These are phyloP conservation scores for Domatiomyces catenatus DNA, from an alignment of 2,329 filamentous ascomycete genomes.

Conservation along the genomic window DNA sequence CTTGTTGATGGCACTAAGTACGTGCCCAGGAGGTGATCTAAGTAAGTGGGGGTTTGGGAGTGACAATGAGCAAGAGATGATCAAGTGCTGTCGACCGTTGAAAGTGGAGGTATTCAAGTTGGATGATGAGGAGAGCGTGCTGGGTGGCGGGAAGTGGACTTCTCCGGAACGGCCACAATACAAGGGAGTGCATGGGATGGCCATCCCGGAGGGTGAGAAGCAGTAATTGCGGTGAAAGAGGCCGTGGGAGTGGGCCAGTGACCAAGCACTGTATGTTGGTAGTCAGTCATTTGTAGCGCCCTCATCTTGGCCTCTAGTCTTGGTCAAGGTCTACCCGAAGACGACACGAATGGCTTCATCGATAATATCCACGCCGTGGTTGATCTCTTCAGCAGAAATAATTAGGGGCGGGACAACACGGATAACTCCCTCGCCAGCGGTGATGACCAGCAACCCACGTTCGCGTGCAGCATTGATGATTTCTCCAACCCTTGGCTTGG, in stretches of 20 bases:
- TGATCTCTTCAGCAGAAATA: constrained; percentile 67
- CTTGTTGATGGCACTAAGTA: constrained; percentile 46
- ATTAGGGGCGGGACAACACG: constrained; percentile 79
- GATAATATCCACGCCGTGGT: constrained; percentile 59
- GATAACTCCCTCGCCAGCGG: constrained; percentile 79
- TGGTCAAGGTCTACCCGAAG: constrained; percentile 26
- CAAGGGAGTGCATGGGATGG: constrained; percentile 50
- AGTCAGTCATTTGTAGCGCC: neutral
- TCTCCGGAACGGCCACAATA: constrained; percentile 46
- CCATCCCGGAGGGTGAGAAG: constrained; percentile 27
- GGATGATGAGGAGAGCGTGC: constrained; percentile 29
- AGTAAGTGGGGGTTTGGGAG: constrained; percentile 63
- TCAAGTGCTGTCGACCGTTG: constrained; percentile 61
- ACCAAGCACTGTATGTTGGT: neutral
- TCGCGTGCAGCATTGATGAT: constrained; percentile 78
- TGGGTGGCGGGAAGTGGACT: constrained; percentile 47
- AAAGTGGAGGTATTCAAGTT: constrained; percentile 58
- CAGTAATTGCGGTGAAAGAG: neutral
- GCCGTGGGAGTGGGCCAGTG: neutral
- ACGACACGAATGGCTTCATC: constrained; percentile 49
- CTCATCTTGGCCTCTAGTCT: constrained; percentile 30
- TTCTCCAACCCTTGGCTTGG: constrained; percentile 33
- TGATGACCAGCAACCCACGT: constrained; percentile 77
- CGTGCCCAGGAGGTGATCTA: constrained; percentile 68
- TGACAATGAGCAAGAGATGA: constrained; percentile 43